Evolutionary conservation across 164 flowering plant genomes (phyloP).

Genomic region (Vitis labrusca): DNA sequence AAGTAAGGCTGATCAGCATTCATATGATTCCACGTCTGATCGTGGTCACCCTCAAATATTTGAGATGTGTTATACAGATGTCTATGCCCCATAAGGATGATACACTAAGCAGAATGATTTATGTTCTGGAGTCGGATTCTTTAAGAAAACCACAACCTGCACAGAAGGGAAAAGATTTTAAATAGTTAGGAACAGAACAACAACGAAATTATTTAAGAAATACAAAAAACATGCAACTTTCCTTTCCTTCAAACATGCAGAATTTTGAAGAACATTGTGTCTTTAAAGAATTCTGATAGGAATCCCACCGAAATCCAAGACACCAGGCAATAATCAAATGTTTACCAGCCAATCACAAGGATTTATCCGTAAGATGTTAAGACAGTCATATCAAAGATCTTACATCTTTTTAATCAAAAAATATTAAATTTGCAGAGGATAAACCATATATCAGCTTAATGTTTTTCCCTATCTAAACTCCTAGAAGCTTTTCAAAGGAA

Average conservation of each 20-base stretch:
- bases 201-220: background rate
- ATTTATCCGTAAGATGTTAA: background rate
- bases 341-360: background rate
- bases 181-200: background rate
- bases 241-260: background rate
- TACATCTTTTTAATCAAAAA: background rate
- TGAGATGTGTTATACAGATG: constrained; percentile 43
- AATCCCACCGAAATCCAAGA: background rate
- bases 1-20: constrained; percentile 41
- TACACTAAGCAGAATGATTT: background rate
- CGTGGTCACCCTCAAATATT: constrained; percentile 44
- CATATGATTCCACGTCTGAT: constrained; percentile 47
- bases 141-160: constrained; percentile 27
- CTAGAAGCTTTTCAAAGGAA: background rate
- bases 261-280: background rate
- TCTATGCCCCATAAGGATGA: constrained; percentile 59
- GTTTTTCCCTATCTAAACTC: background rate
- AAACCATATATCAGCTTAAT: too few species aligned
- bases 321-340: background rate
- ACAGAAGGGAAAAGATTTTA: constrained; percentile 1
- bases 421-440: too few species aligned
- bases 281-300: background rate
- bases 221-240: background rate
- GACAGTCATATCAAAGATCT: background rate
- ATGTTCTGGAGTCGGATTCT: background rate